A percentile compares a stretch with the other conserved stretches of the same genome.
These are phyloP conservation scores for Themeda triandra DNA, from an alignment of 176 grass and related monocot genomes.

Conservation along the genomic window DNA sequence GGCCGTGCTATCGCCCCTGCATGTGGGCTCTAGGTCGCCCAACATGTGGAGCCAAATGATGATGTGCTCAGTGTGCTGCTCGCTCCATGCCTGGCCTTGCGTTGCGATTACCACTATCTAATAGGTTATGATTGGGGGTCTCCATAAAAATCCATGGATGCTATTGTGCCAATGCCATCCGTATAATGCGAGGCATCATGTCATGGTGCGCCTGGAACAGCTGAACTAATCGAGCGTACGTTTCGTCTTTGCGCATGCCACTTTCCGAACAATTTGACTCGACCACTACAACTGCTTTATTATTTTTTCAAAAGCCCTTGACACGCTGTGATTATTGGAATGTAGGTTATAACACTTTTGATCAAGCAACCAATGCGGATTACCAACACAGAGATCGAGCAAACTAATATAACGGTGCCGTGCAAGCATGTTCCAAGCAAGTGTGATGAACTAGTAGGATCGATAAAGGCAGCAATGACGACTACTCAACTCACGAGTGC, in stretches of 20 bases:
- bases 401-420: not conserved
- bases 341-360: not conserved
- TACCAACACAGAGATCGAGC: not conserved
- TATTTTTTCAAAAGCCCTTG: not conserved
- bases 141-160: not conserved
- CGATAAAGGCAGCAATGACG: not conserved
- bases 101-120: not conserved
- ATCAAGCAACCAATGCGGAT: not conserved
- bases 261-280: constrained; percentile 24
- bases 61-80: not conserved
- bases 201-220: not conserved
- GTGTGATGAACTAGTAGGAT: not conserved
- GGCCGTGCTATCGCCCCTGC: not conserved
- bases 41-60: constrained; percentile 30
- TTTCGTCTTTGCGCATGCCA: not conserved
- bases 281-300: not conserved
- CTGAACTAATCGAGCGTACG: not conserved
- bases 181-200: not conserved
- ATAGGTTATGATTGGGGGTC: constrained; percentile 17
- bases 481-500: not conserved
- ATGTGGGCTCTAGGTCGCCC: constrained; percentile 29
- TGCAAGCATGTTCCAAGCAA: not conserved
- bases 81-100: too few relatives aligned
- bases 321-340: not conserved
- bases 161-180: not conserved